A percentile compares a stretch with the other conserved stretches of the same genome.
Evolutionary conservation across 306 rosid species (phyloP).

Genomic region (Neltuma alba): DNA sequence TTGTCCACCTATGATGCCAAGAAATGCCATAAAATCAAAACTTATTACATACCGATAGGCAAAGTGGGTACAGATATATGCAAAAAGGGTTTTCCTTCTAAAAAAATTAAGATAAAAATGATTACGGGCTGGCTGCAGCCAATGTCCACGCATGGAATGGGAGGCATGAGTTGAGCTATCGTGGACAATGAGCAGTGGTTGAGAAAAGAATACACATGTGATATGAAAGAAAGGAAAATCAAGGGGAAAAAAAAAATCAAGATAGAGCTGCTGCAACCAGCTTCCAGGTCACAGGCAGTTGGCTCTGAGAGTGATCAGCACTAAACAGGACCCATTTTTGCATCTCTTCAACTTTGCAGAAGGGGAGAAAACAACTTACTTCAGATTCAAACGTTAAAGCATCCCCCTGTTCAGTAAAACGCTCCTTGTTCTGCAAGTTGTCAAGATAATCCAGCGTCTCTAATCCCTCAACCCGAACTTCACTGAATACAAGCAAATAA

Average conservation of each 20-base stretch:
- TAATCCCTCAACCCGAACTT: constrained; percentile 96
- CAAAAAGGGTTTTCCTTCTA: neutral
- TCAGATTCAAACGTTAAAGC: constrained; percentile 96
- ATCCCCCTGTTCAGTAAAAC: constrained; percentile 95
- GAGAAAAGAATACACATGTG: neutral
- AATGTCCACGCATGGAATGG: constrained; percentile 5
- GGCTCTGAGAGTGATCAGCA: constrained; percentile 17
- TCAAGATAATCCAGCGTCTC: constrained; percentile 97
- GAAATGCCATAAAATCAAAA: constrained; percentile 19
- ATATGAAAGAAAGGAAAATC: constrained; percentile 3
- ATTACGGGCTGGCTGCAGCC: constrained; percentile 9
- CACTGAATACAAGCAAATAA: constrained; percentile 68
- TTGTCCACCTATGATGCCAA: constrained; percentile 76
- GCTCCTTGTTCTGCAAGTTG: constrained; percentile 81
- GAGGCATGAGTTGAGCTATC: constrained; percentile 14
- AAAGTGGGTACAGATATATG: neutral
- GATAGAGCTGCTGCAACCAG: neutral
- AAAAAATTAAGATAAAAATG: neutral
- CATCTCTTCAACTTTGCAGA: constrained; percentile 11
- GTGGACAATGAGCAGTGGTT: neutral
- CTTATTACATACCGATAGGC: constrained; percentile 1
- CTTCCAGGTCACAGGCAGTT: neutral
- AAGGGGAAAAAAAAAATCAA: neutral
- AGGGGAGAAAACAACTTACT: constrained; percentile 52
- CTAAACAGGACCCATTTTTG: constrained; percentile 1